These are phyloP conservation scores for Sporisorium graminicola DNA, from an alignment of 1,284 basidiomycete species.

Conservation along the genomic window DNA sequence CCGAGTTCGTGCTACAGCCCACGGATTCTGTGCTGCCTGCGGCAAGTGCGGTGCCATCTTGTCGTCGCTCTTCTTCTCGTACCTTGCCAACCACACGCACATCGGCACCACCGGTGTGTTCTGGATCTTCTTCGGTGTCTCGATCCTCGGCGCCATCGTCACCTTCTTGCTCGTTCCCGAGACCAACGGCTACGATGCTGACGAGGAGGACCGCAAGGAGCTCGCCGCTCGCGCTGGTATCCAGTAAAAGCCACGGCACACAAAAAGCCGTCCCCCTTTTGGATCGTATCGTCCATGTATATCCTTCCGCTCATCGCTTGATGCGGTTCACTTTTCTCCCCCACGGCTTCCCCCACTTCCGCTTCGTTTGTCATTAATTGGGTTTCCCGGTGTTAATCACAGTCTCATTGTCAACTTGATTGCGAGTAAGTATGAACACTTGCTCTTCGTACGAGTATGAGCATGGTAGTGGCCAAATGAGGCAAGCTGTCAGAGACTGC, in stretches of 20 bases:
- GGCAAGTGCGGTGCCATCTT: constrained; percentile 73
- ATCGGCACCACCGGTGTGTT: constrained; percentile 58
- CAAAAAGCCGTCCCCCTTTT: constrained; percentile 14
- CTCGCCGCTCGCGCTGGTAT: constrained; percentile 53
- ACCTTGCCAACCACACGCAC: constrained; percentile 42
- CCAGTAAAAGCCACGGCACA: constrained; percentile 20
- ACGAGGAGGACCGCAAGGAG: constrained; percentile 63
- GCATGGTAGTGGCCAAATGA: background rate
- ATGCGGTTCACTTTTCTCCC: constrained; percentile 10
- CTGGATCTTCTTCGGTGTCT: constrained; percentile 67
- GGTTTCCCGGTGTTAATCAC: constrained; percentile 17
- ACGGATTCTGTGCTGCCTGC: constrained; percentile 72
- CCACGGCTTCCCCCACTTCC: background rate
- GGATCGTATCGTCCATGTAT: constrained; percentile 26
- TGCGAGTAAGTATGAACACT: too few relatives aligned
- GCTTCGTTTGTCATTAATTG: constrained; percentile 18
- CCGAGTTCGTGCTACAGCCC: constrained; percentile 74
- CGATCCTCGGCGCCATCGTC: constrained; percentile 55
- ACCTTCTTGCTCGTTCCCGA: constrained; percentile 59
- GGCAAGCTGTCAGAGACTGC: background rate
- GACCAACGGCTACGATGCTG: constrained; percentile 64
- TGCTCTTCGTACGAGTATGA: background rate
- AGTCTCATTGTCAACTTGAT: too few relatives aligned
- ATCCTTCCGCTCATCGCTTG: constrained; percentile 17
- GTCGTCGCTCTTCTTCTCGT: constrained; percentile 69